Evolutionary conservation across 805 yeast genomes (phyloP).

Genomic region (Ogataea siamensis): DNA sequence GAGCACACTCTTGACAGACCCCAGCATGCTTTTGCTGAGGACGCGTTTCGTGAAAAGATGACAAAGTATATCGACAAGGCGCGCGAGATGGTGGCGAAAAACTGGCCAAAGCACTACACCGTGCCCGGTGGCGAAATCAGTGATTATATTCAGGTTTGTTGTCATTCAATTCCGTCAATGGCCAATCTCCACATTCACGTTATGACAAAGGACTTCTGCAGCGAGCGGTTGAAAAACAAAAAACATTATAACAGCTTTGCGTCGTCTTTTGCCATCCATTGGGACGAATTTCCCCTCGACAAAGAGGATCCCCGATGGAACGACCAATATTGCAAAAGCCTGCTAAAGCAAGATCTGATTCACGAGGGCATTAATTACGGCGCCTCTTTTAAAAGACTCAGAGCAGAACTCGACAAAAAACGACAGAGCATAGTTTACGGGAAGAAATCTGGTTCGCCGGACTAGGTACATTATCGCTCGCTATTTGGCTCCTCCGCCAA

Average conservation of each 20-base stretch:
- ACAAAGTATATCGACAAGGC: constrained; percentile 39
- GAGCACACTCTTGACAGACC: constrained; percentile 49
- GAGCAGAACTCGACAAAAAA: constrained; percentile 11
- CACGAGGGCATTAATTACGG: constrained; percentile 41
- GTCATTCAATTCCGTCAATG: constrained; percentile 72
- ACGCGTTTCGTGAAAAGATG: constrained; percentile 31
- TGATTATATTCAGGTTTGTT: constrained; percentile 49
- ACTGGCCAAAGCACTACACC: constrained; percentile 18
- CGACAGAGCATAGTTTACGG: constrained; percentile 3
- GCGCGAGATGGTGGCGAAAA: constrained; percentile 19
- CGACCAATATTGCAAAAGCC: constrained; percentile 34
- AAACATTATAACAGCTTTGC: constrained; percentile 72
- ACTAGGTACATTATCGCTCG: not conserved
- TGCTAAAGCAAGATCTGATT: constrained; percentile 34
- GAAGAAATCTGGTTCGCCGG: not conserved
- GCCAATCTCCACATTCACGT: constrained; percentile 71
- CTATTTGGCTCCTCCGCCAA: constrained; percentile 37
- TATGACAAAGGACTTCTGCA: constrained; percentile 60
- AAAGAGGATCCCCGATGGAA: constrained; percentile 40
- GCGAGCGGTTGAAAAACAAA: constrained; percentile 53
- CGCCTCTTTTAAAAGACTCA: constrained; percentile 44
- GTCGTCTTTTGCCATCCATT: constrained; percentile 59
- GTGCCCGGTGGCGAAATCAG: constrained; percentile 21
- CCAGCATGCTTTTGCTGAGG: constrained; percentile 42
- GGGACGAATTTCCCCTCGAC: constrained; percentile 46